These are phyloP conservation scores for Mycena rosella DNA, from an alignment of 768 basidiomycete genomes.

Conservation along the genomic window DNA sequence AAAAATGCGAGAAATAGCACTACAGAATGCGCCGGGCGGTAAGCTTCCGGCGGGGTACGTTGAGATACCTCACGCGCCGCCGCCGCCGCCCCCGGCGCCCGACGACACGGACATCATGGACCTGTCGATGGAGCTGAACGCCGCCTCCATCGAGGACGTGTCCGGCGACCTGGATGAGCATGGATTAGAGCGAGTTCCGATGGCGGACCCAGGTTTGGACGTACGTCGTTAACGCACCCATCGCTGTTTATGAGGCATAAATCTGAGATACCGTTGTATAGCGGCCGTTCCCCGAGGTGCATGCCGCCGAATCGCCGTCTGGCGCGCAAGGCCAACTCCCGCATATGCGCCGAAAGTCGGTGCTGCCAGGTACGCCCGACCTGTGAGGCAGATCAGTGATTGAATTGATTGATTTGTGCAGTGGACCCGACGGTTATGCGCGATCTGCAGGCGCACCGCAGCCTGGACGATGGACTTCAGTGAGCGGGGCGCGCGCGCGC, in stretches of 20 bases:
- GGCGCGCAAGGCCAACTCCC: slow-evolving; percentile 60
- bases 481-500: slow-evolving; percentile 27
- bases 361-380: slow-evolving; percentile 81
- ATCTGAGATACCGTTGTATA: slow-evolving; percentile 46
- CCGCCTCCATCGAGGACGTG: slow-evolving; percentile 82
- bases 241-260: slow-evolving; percentile 6
- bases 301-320: slow-evolving; percentile 68
- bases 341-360: slow-evolving; percentile 95
- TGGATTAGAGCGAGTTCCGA: slow-evolving; percentile 89
- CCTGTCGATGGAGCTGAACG: slow-evolving; percentile 90
- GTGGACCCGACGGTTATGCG: slow-evolving; percentile 91
- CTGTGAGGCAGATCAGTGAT: slow-evolving; percentile 21
- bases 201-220: slow-evolving; percentile 91
- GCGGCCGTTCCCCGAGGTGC: slow-evolving; percentile 78
- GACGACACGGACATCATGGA: slow-evolving; percentile 92
- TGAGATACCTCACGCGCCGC: slow-evolving; percentile 77
- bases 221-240: slow-evolving; percentile 60
- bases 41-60: slow-evolving; percentile 79
- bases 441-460: slow-evolving; percentile 89
- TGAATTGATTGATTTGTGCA: slow-evolving; percentile 46
- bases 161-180: slow-evolving; percentile 81
- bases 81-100: slow-evolving; percentile 80
- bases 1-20: slow-evolving; percentile 81
- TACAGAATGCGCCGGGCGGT: slow-evolving; percentile 75
- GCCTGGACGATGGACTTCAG: slow-evolving; percentile 70